phyloP scores from a whole-genome alignment of 805 yeast genomes.

The Wickerhamiella qilinensis region DNA sequence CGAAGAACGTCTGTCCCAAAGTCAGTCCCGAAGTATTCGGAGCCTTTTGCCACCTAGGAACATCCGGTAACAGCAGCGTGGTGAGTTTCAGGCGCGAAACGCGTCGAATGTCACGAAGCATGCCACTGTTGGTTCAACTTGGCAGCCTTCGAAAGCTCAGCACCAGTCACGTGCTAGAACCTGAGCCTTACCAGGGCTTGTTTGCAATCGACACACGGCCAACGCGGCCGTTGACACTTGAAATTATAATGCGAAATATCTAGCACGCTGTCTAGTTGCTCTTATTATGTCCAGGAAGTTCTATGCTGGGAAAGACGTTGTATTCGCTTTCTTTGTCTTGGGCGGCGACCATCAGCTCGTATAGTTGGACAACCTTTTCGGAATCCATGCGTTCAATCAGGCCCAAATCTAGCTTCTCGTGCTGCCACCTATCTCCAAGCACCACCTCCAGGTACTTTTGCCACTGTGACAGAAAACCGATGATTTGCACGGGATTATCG shows the following conservation, averaged over 20 bases:
- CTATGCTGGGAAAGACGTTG: constrained; percentile 16
- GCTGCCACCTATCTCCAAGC: constrained; percentile 42
- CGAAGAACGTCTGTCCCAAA: constrained; percentile 1
- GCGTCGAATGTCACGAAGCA: constrained; percentile 4
- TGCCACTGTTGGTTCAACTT: too few relatives aligned
- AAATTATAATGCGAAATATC: too few relatives aligned
- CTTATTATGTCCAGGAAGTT: neutral
- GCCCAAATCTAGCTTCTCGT: constrained; percentile 41
- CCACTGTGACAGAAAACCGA: constrained; percentile 90
- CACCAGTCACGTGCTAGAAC: too few relatives aligned
- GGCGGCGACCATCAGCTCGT: constrained; percentile 31
- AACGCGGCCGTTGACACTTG: too few relatives aligned
- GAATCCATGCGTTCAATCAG: constrained; percentile 74
- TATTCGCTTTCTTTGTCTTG: constrained; percentile 23
- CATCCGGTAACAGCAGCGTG: constrained; percentile 2
- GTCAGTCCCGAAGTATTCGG: constrained; percentile 1
- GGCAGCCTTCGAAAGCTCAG: too few relatives aligned
- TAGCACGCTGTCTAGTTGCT: neutral
- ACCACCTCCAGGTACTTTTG: constrained; percentile 34
- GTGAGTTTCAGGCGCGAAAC: constrained; percentile 1
- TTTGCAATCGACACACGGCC: too few relatives aligned
- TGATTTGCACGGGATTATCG: constrained; percentile 84
- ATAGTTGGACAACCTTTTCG: constrained; percentile 68
- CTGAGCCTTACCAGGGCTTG: too few relatives aligned
- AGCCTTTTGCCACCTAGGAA: constrained; percentile 1